Evolutionary conservation across 116 monocot species (phyloP).

Genomic region (Iris pallida): DNA sequence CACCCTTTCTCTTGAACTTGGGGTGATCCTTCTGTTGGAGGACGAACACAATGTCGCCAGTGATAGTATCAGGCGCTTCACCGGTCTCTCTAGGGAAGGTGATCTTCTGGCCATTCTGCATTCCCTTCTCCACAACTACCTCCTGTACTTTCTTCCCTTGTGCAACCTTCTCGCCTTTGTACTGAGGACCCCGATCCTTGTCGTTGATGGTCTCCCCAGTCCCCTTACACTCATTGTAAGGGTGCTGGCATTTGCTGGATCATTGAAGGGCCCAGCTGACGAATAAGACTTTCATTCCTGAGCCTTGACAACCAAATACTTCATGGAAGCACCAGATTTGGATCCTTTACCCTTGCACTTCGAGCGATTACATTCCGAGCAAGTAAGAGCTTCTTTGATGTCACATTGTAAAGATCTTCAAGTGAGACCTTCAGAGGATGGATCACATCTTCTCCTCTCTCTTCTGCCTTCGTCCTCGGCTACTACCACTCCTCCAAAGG

Average conservation of each 20-base stretch:
- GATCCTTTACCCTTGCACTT: constrained; percentile 99
- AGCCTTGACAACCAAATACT: constrained; percentile 71
- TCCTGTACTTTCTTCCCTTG: constrained; percentile 89
- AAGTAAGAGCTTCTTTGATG: constrained; percentile 89
- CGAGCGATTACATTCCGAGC: constrained; percentile 79
- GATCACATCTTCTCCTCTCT: constrained; percentile 87
- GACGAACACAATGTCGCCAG: constrained; percentile 79
- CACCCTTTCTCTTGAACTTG: constrained; percentile 89
- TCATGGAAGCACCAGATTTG: constrained; percentile 85
- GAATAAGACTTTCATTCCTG: constrained; percentile 80
- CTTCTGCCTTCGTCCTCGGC: constrained; percentile 88
- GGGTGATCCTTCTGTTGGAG: constrained; percentile 87
- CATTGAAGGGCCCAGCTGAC: constrained; percentile 80
- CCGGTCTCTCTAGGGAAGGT: constrained; percentile 90
- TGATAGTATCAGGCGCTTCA: constrained; percentile 81
- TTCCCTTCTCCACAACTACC: constrained; percentile 69
- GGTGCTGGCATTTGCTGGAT: constrained; percentile 98
- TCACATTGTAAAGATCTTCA: constrained; percentile 87
- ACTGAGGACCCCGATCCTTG: constrained; percentile 67
- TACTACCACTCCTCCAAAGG: constrained; percentile 95
- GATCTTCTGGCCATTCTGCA: constrained; percentile 90
- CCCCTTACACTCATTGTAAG: constrained; percentile 91
- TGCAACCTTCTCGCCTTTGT: constrained; percentile 84
- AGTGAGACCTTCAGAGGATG: constrained; percentile 86
- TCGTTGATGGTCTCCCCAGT: constrained; percentile 82